Conservation (phyloP, 2,329 filamentous ascomycete genomes). For the Exophiala sp. region DNA sequence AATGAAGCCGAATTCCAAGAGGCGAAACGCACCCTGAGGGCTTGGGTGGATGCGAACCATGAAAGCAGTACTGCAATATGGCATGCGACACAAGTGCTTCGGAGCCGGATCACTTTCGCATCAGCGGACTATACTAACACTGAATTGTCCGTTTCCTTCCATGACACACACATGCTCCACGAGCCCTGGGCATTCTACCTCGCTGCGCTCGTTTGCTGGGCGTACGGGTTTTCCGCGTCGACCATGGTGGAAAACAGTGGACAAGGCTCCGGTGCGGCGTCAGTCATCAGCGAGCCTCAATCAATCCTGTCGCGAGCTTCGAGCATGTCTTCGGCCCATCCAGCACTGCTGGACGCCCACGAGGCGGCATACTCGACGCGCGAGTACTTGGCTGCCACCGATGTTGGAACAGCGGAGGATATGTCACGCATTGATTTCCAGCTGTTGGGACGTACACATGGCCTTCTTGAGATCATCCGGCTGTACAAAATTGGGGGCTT, state of each 20-base stretch:
- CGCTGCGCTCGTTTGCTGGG: conserved; percentile 36
- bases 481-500: conserved; percentile 27
- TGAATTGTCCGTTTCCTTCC: conserved; percentile 15
- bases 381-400: conserved; percentile 20
- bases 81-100: conserved; percentile 32
- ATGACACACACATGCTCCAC: conserved; percentile 31
- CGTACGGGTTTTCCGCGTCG: conserved; percentile 29
- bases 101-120: conserved; percentile 18
- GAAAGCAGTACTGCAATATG: conserved; percentile 33
- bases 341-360: conserved; percentile 17
- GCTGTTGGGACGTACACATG: conserved; percentile 28
- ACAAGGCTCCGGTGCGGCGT: conserved; percentile 13
- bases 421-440: conserved; percentile 19
- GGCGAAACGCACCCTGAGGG: conserved; percentile 31
- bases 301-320: conserved; percentile 20
- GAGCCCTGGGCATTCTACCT: conserved; percentile 35
- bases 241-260: conserved; percentile 9
- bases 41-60: conserved; percentile 31
- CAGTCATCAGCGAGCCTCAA: conserved; percentile 14
- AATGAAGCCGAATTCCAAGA: conserved; percentile 32
- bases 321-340: conserved; percentile 17
- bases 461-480: conserved; percentile 34
- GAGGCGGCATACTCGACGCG: conserved; percentile 21
- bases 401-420: conserved; percentile 19
- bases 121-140: conserved; percentile 9